Conservation (phyloP, 2,329 filamentous ascomycete genomes). For the Coniochaeta sp. region DNA sequence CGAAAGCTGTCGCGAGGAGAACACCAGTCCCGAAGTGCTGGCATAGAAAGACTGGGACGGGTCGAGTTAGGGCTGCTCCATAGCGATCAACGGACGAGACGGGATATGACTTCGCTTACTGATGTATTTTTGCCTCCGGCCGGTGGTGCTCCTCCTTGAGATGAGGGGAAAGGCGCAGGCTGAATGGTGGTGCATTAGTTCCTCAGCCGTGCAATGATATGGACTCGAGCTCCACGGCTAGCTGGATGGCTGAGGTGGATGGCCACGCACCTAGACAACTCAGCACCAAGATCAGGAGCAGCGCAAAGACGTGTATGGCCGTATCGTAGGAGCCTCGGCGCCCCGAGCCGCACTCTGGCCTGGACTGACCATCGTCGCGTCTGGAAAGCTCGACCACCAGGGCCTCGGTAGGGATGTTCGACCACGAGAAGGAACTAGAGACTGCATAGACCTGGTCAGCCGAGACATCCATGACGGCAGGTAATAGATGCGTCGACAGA, state of each 20-base stretch:
- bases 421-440: constrained; percentile 26
- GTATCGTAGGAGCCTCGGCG: constrained; percentile 56
- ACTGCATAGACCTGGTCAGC: neutral
- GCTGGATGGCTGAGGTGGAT: neutral
- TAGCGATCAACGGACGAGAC: neutral
- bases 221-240: neutral
- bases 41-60: constrained; percentile 46
- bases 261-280: constrained; percentile 45
- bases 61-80: neutral
- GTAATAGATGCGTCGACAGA: neutral
- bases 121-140: constrained; percentile 42
- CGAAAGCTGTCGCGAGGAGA: constrained; percentile 79
- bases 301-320: constrained; percentile 57
- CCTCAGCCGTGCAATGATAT: neutral
- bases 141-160: constrained; percentile 46
- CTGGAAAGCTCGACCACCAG: constrained; percentile 45
- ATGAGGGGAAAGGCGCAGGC: constrained; percentile 62
- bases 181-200: constrained; percentile 16
- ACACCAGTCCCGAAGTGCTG: constrained; percentile 78
- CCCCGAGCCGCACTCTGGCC: constrained; percentile 45
- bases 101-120: neutral
- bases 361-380: constrained; percentile 29
- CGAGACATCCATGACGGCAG: neutral
- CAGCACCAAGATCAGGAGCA: constrained; percentile 57
- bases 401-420: constrained; percentile 42